Evolutionary conservation across 345 rosid species (phyloP), one percentile per base, ranked within the genome.

Genomic region (Lepidium sativum): DNA sequence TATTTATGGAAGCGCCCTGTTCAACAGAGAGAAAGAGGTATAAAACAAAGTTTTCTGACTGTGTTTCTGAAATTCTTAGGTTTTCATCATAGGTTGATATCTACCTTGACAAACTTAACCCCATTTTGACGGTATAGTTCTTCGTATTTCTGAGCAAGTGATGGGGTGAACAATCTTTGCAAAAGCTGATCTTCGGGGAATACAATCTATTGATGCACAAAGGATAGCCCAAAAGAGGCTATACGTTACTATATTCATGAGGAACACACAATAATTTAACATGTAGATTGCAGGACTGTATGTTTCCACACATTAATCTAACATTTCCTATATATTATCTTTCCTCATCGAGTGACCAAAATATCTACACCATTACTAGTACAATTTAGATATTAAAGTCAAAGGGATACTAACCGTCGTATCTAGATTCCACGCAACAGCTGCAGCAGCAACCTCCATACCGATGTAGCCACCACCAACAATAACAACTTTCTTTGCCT

Each of bases 381-480:
- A 67, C 16, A 53, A 45, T 21, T 31, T 12, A 43, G 13, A 31
- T 20, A 39, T 7, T 35, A 20, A 37, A 42, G 47, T 23, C 20
- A 40, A 67, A 15, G 5, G 48, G 61, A 50, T 48, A 43, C 78
- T 45, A 69, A 92, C 97, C 13, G 89, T 84, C 16, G 96, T 89
- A 70, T 94, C 97, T 41, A 94, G 86, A 58, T 87, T 94, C 99
- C 99, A 94, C 4, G 79, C 96, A 31, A 83, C 96, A 70, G 97
- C 80, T 42, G 95, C 99, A 12, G 97, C 99, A 54, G 97, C 99
- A 54, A 94, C 95, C 83, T 94, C 97, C 99, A 94, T 94, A 63
- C 99, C 99, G 23, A 94, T 94, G 74, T 94, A 94, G 56, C 99
- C 99, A 69, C 99, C 99, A 57, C 97, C 99, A 48, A 94, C 85